These are phyloP conservation scores for Leccinum rimulosum DNA, from an alignment of 768 basidiomycete species.

Conservation along the genomic window DNA sequence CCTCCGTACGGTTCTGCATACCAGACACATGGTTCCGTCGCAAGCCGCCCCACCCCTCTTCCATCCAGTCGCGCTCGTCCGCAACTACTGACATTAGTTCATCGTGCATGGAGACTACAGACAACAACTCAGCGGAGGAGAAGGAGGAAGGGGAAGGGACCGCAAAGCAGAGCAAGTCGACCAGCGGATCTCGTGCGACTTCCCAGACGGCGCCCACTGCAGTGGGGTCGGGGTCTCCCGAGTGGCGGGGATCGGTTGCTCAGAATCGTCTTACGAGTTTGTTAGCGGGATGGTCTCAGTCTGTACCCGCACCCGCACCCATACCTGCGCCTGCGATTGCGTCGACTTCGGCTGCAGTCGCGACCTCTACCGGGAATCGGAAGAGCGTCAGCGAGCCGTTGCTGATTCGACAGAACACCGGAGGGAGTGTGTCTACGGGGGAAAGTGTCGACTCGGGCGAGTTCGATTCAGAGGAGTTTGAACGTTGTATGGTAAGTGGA, in stretches of 20 bases:
- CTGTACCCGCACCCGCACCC: constrained; percentile 32
- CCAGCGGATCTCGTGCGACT: constrained; percentile 26
- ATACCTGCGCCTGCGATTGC: constrained; percentile 9
- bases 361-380: constrained; percentile 38
- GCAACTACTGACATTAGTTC: constrained; percentile 44
- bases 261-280: constrained; percentile 62
- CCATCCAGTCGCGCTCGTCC: constrained; percentile 49
- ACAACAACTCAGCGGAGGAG: constrained; percentile 31
- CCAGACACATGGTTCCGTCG: constrained; percentile 81
- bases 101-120: not conserved
- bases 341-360: constrained; percentile 29
- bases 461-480: constrained; percentile 49
- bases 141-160: constrained; percentile 52
- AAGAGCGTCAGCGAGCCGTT: constrained; percentile 74
- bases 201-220: constrained; percentile 10
- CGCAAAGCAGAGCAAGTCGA: constrained; percentile 46
- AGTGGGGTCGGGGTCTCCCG: constrained; percentile 37
- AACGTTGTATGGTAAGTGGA: constrained; percentile 62
- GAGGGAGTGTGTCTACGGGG: constrained; percentile 26
- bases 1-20: constrained; percentile 59
- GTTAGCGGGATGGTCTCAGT: constrained; percentile 63
- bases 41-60: constrained; percentile 53
- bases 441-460: constrained; percentile 34
- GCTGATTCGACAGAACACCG: constrained; percentile 48
- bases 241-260: constrained; percentile 53